Base-by-base conservation (phyloP, 768 basidiomycete genomes). In the Phylloporus sp. region DNA sequence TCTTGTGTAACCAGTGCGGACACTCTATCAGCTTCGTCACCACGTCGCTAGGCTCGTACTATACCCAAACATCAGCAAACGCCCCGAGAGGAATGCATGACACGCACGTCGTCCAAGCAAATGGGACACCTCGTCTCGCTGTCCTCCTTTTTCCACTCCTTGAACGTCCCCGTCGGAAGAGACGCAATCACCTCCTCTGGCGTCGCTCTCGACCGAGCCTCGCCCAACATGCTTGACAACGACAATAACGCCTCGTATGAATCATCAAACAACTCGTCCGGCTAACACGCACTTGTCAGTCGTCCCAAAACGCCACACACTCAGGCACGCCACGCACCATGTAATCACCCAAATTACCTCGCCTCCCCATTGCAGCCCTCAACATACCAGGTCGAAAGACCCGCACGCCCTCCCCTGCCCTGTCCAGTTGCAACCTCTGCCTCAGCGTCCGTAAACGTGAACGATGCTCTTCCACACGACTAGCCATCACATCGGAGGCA, bases 81-180 rank as follows among this genome's bases (percentile, higher is more conserved):
- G 1, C 9, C 23, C 6, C 8, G 1, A 28, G n/a, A 26, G 10
- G 13, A 15, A 29, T 14, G 9, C 6, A 26, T 9, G n/a, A 8
- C 1, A 74, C 85, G 43, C 58, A 88, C 88, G 65, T 91, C 88
- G 51, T 90, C 88, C 52, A 90, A 65, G 59, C 89, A 91, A 43
- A 91, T 90, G 2, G 89, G 87, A 64, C 89, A 91, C 36, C 86
- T 75, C 45, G 77, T 70, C 52, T 90, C 88, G 45, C 81, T 80
- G 31, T 82, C 82, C 2, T 71, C 61, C 6, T 70, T 78, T 36
- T 73, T 75, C 84, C 85, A 89, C 26, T 87, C 85, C 54, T 77
- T 78, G 63, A 81, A 90, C 18, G 70, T 61, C 0, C 72, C 82
- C 14, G 71, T 79, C 17, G 85, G 81, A 41, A 90, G 66, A 0